Conservation (phyloP, 2,329 filamentous ascomycete species). For the Penicillium sp. region DNA sequence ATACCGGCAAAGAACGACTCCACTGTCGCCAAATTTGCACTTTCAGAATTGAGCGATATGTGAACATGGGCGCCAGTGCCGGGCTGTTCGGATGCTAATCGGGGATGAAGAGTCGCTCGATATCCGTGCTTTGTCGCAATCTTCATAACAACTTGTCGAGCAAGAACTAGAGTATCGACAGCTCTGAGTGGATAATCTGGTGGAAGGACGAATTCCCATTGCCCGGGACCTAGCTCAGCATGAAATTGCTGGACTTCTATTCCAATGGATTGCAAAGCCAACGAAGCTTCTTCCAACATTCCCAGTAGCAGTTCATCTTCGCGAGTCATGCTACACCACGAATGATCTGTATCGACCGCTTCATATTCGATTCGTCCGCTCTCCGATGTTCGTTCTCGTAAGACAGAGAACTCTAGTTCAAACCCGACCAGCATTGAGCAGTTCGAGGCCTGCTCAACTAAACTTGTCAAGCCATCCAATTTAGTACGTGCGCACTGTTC, state of each 20-base stretch:
- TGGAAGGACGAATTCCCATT: constrained; percentile 34
- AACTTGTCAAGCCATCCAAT: neutral
- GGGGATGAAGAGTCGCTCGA: constrained; percentile 30
- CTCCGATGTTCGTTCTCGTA: neutral
- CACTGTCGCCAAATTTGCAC: neutral
- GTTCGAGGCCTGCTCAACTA: neutral
- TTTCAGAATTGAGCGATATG: constrained; percentile 24
- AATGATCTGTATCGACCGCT: neutral
- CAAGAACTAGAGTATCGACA: constrained; percentile 29
- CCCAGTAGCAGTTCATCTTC: neutral
- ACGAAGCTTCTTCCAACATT: neutral
- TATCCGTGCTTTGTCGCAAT: constrained; percentile 17
- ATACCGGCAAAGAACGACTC: constrained; percentile 31
- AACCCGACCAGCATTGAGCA: neutral
- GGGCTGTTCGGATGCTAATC: constrained; percentile 13
- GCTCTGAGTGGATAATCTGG: constrained; percentile 26
- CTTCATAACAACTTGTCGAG: constrained; percentile 25
- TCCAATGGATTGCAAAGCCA: neutral
- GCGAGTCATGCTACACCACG: neutral
- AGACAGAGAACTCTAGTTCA: neutral
- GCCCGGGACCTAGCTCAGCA: constrained; percentile 29
- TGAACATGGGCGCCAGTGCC: constrained; percentile 32
- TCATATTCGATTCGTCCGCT: neutral
- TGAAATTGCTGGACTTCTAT: constrained; percentile 28
- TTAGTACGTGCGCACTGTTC: neutral